Evolutionary conservation across 768 basidiomycete genomes (phyloP), one percentile per base, ranked within the genome.

Genomic region (Suillus paluster): DNA sequence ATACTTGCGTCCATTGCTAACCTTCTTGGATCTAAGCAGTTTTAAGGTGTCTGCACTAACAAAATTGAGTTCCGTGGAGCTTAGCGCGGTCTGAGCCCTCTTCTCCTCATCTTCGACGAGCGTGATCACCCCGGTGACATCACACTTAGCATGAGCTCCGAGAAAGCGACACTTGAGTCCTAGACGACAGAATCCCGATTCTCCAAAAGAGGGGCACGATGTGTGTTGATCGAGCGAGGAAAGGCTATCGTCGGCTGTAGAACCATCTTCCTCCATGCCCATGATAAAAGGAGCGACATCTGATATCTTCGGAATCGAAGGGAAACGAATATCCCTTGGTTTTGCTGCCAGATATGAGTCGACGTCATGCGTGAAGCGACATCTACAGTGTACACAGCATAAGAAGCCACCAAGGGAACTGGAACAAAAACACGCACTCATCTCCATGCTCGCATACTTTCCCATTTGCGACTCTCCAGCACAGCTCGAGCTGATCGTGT

Each of bases 151-250:
- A 73, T 99, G 97, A 4, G 85, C 88, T 14, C 90, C 89, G 6
- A 97, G 83, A 75, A 91, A 97, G 2, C 97, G 87, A 72, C 97
- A 99, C 73, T 95, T 94, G 74, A 92, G 88, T 12, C 95, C 97
- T 17, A 74, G 66, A 45, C 75, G 73, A 59, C 73, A 74, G 60
- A 71, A 70, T 0, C 67, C 68, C 48, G 70, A 69, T 56, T 74
- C 74, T 21, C 71, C 68, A 27, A 73, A 74, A 33, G 49, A 59
- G 25, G 70, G 67, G 27, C 75, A 74, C 1, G 58, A 63, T 19
- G 70, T 75, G 21, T 15, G 58, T 21, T 52, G 64, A 46, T 75
- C 65, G 30, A 74, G 65, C 19, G 66, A 72, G 23, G 11, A 36
- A 17, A 12, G 30, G n/a, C 30, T 36, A 36, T 36, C 15, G 15